Evolutionary conservation across 306 rosid genomes (phyloP).

Genomic region (Dicorynia guianensis): DNA sequence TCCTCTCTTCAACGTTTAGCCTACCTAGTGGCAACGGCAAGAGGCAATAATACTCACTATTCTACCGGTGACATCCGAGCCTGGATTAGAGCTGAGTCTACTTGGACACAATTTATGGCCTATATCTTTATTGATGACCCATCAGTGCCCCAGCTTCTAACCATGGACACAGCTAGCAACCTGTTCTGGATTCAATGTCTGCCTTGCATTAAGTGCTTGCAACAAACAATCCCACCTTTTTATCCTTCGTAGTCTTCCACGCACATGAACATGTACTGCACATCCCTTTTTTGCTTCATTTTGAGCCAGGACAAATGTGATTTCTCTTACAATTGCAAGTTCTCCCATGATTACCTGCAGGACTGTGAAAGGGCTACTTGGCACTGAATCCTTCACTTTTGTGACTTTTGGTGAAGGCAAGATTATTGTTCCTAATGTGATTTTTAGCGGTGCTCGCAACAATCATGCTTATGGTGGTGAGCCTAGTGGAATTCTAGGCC

Average conservation of each 20-base stretch:
- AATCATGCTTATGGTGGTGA: background rate
- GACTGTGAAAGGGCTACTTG: background rate
- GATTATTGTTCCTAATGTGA: background rate
- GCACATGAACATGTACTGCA: background rate
- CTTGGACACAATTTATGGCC: background rate
- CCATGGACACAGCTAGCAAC: constrained; percentile 37
- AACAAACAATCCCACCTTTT: constrained; percentile 14
- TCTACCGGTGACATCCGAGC: background rate
- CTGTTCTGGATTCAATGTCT: constrained; percentile 38
- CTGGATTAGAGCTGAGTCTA: background rate
- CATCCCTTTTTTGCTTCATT: background rate
- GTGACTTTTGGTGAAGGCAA: constrained; percentile 23
- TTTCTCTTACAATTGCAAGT: constrained; percentile 5
- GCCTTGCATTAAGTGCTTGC: constrained; percentile 37
- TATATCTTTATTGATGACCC: constrained; percentile 38
- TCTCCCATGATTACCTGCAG: background rate
- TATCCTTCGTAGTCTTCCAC: constrained; percentile 39
- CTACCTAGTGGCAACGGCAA: background rate
- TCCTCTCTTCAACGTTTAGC: background rate
- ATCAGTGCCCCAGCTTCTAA: constrained; percentile 29
- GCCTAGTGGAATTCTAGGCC: constrained; percentile 36
- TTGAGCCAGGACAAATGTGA: background rate
- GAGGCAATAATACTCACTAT: background rate
- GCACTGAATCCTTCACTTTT: constrained; percentile 3
- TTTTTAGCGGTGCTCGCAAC: constrained; percentile 22